Evolutionary conservation across 441 rosid genomes (phyloP).

Genomic region (Mallotus repandus): DNA sequence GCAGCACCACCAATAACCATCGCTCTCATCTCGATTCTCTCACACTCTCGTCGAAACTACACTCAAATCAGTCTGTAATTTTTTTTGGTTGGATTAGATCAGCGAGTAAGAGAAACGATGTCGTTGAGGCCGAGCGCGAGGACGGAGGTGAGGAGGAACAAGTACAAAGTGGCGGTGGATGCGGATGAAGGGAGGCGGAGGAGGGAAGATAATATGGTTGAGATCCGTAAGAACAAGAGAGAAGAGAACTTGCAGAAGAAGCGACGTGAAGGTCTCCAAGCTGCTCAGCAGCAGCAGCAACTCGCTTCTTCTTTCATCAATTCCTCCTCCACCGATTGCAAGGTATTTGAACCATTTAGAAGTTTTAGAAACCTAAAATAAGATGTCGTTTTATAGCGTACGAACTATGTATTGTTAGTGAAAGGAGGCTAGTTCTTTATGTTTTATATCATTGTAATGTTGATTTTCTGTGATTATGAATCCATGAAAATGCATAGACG

Average conservation of each 20-base stretch:
- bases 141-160: conserved; percentile 70
- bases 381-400: too few relatives aligned
- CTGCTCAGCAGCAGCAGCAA: conserved; percentile 22
- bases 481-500: too few relatives aligned
- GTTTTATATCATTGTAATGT: too few relatives aligned
- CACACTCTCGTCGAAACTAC: too few relatives aligned
- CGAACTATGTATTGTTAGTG: too few relatives aligned
- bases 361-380: too few relatives aligned
- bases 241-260: conserved; percentile 84
- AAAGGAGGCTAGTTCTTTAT: too few relatives aligned
- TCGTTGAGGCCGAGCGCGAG: conserved; percentile 74
- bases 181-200: conserved; percentile 80
- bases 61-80: too few relatives aligned
- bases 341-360: conserved; percentile 30
- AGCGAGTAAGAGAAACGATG: conserved; percentile 34
- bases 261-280: conserved; percentile 71
- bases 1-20: not conserved
- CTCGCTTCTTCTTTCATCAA: conserved; percentile 35
- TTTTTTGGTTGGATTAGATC: too few relatives aligned
- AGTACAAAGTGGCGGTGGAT: conserved; percentile 82
- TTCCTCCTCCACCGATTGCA: conserved; percentile 48
- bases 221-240: conserved; percentile 76
- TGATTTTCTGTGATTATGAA: too few relatives aligned
- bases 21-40: too few relatives aligned
- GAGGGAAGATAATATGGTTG: conserved; percentile 82